These are phyloP conservation scores for Phyllosticta citriasiana DNA, from an alignment of 2,329 filamentous ascomycete species.

Conservation along the genomic window DNA sequence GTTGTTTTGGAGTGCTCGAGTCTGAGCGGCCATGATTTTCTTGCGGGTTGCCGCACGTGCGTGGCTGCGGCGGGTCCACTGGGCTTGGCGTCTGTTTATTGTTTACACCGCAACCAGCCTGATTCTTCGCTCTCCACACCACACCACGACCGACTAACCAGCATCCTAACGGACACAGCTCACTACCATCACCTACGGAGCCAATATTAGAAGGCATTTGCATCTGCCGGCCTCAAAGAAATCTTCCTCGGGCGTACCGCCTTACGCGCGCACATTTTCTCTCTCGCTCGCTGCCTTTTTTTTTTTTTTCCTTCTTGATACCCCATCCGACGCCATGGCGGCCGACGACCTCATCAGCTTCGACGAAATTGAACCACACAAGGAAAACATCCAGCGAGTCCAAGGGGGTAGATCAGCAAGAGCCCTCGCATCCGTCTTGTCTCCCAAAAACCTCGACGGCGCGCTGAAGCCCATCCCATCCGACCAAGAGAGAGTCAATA, in stretches of 20 bases:
- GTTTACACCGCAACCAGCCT: not conserved
- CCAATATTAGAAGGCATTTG: not conserved
- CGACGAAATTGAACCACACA: conserved; percentile 89
- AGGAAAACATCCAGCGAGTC: conserved; percentile 94
- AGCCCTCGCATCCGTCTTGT: conserved; percentile 75
- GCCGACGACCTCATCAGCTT: conserved; percentile 51
- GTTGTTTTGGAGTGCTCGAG: not conserved
- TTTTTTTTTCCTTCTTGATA: conserved; percentile 2
- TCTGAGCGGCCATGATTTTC: not conserved
- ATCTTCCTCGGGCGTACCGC: too few species aligned
- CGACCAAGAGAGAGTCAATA: conserved; percentile 65
- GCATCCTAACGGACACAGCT: not conserved
- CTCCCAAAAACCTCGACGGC: conserved; percentile 44
- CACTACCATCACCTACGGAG: not conserved
- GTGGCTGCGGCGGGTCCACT: not conserved
- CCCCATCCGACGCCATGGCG: conserved; percentile 23
- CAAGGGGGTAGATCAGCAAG: conserved; percentile 81
- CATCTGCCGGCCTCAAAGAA: not conserved
- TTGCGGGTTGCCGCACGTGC: not conserved
- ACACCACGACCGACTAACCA: not conserved
- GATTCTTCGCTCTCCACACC: not conserved
- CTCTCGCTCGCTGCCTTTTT: not conserved
- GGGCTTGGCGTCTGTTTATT: not conserved
- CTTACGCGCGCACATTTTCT: not conserved
- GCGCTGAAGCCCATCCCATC: conserved; percentile 40